Conservation (phyloP, 345 rosid genomes). For the Lumnitzera littorea region DNA sequence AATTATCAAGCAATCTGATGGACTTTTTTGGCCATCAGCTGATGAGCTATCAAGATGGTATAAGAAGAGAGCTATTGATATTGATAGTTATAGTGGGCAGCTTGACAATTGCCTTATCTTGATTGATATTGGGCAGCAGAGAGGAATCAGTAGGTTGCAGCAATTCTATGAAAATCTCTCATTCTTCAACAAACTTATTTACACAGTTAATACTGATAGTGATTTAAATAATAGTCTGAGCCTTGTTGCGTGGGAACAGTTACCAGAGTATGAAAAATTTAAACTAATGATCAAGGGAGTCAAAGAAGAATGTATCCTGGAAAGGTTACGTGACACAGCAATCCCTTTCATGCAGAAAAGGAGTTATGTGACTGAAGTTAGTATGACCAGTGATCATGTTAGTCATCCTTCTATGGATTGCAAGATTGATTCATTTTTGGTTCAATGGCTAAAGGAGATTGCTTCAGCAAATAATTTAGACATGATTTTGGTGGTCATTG, state of each 20-base stretch:
- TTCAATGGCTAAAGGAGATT: slow-evolving; percentile 84
- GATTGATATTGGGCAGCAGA: slow-evolving; percentile 68
- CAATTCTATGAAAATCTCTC: slow-evolving; percentile 66
- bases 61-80: slow-evolving; percentile 76
- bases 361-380: slow-evolving; percentile 13
- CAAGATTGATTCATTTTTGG: slow-evolving; percentile 56
- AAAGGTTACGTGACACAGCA: slow-evolving; percentile 52
- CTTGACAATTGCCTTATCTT: slow-evolving; percentile 76
- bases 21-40: slow-evolving; percentile 66
- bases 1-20: slow-evolving; percentile 47
- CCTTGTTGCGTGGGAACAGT: slow-evolving; percentile 71
- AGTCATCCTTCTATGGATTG: slow-evolving; percentile 18
- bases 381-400: slow-evolving; percentile 12
- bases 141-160: slow-evolving; percentile 63
- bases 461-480: slow-evolving; percentile 66
- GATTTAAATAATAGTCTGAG: slow-evolving; percentile 46
- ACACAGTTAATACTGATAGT: slow-evolving; percentile 45
- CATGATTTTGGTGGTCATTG: slow-evolving; percentile 65
- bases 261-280: slow-evolving; percentile 81
- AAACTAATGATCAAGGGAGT: slow-evolving; percentile 64
- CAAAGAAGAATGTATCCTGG: slow-evolving; percentile 52
- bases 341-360: slow-evolving; percentile 72
- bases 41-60: slow-evolving; percentile 71
- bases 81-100: slow-evolving; percentile 83
- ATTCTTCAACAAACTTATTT: slow-evolving; percentile 68